A percentile compares a stretch with the other conserved stretches of the same genome.
phyloP scores from a whole-genome alignment of 2,329 filamentous ascomycete species.

The Daldinia eschscholtzii region DNA sequence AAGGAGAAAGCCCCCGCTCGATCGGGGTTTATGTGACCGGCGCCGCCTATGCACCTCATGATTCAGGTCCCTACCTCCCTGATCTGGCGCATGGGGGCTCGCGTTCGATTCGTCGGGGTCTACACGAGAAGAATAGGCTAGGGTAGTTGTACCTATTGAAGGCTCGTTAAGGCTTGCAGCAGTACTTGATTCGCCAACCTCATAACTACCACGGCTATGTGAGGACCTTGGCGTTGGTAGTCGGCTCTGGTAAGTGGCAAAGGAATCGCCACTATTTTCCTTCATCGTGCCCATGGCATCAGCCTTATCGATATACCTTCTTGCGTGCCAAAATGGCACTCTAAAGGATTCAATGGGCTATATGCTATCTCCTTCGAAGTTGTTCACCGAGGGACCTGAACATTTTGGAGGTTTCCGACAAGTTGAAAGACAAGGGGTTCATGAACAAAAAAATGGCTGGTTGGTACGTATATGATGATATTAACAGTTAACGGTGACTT shows the following conservation, averaged over 20 bases:
- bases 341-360: conserved; percentile 11
- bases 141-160: conserved; percentile 34
- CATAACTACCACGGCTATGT: conserved; percentile 56
- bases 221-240: conserved; percentile 51
- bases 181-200: conserved; percentile 61
- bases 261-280: conserved; percentile 50
- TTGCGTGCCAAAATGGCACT: conserved; percentile 32
- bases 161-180: conserved; percentile 50
- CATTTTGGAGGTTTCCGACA: conserved; percentile 29
- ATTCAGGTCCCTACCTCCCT: conserved; percentile 36
- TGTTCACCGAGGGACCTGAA: conserved; percentile 10
- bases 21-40: conserved; percentile 58
- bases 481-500: neutral
- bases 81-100: conserved; percentile 35
- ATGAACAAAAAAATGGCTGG: conserved; percentile 16
- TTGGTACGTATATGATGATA: conserved; percentile 29
- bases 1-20: conserved; percentile 66
- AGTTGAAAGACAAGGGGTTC: conserved; percentile 10
- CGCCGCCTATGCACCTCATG: conserved; percentile 46
- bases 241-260: conserved; percentile 44
- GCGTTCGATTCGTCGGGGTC: conserved; percentile 34
- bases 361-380: conserved; percentile 32
- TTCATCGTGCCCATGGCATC: conserved; percentile 51
- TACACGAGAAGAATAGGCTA: conserved; percentile 41
- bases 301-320: conserved; percentile 11